Evolutionary conservation across 2,329 filamentous ascomycete species (phyloP).

Genomic region (Alternaria atra): DNA sequence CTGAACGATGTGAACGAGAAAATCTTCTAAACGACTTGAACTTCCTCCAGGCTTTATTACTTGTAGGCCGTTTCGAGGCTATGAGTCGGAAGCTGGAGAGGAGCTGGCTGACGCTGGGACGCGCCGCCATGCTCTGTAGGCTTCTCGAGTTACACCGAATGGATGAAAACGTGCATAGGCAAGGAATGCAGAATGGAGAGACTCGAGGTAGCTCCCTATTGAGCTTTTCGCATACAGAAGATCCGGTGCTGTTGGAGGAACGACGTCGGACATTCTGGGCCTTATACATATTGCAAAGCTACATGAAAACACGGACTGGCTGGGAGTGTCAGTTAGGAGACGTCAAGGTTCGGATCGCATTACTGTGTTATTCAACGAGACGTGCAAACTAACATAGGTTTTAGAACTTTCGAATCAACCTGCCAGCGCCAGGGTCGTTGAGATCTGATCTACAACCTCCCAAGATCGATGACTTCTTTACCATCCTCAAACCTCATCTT

Average conservation of each 20-base stretch:
- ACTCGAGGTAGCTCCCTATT: background rate
- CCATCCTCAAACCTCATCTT: background rate
- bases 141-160: conserved; percentile 1
- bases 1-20: conserved; percentile 2
- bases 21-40: background rate
- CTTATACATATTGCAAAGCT: conserved; percentile 8
- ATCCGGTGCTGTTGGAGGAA: background rate
- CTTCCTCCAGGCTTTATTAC: background rate
- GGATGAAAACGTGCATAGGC: background rate
- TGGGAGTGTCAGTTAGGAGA: background rate
- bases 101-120: conserved; percentile 5
- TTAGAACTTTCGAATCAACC: background rate
- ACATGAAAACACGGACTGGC: conserved; percentile 3
- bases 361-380: background rate
- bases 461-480: background rate
- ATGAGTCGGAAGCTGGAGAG: conserved; percentile 5
- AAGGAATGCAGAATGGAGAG: background rate
- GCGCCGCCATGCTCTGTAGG: conserved; percentile 6
- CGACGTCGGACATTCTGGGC: conserved; percentile 11
- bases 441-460: background rate
- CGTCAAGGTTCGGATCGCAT: background rate
- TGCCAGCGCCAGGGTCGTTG: background rate
- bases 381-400: background rate
- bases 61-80: conserved; percentile 2
- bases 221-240: background rate